Evolutionary conservation across 495 filamentous ascomycete species (phyloP), one percentile per base, ranked within the genome.

Genomic region (Talaromyces proteolyticus): DNA sequence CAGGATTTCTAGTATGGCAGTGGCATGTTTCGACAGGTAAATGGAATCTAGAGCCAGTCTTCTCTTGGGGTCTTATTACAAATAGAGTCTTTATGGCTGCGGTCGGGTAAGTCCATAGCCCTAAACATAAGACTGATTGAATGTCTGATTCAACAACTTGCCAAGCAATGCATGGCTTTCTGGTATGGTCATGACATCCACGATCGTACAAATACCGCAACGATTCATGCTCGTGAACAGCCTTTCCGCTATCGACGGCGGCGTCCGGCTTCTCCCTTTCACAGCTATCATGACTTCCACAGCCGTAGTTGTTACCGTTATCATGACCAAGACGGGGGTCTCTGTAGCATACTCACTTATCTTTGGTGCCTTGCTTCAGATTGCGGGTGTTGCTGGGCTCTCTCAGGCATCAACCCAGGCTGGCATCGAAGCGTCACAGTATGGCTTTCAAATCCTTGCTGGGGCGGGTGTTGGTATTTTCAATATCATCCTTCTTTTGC

Each of bases 221-320:
- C 66, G 72, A 5, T 74, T 81, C 25, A 77, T 80, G 46, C 66
- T 79, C 34, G 70, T 77, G 17, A 74, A 77, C 50, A 61, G 58
- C 16, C 11, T 39, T 25, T 57, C 55, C 16, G 26, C 55, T 6
- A 41, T 55, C n/a, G 36, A 14, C n/a, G 55, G 79, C 1, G 81
- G 78, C 16, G 54, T 79, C 23, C 64, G 78, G 41, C 60, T 85
- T n/a, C 62, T 80, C 3, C 78, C 77, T 0, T 62, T 81, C 14
- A 53, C 45, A 42, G 21, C 53, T 14, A 46, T 37, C n/a, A n/a
- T n/a, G n/a, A n/a, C n/a, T 36, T 22, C 41, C 21, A 45, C 54
- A 23, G 25, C 53, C 4, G 29, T 8, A 14, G 8, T 14, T 4
- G 14, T 34, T 34, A 34, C 14, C 14, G 29, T 14, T 8, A 14